phyloP scores from a whole-genome alignment of 352 stramenopile genomes.

The Phytophthora ramorum region DNA sequence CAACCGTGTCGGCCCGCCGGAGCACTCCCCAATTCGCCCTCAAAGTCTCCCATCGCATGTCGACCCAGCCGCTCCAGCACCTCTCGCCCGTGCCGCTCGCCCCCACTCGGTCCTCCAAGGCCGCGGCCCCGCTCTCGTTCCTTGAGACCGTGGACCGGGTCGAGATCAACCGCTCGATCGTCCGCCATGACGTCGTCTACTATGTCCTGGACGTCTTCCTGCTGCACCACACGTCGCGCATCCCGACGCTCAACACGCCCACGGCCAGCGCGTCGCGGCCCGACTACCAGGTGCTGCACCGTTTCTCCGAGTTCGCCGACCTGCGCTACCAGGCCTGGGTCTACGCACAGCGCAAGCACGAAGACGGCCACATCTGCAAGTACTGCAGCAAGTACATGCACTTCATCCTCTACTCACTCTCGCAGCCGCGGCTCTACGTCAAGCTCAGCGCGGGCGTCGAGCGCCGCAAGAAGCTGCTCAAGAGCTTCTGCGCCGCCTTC shows the following conservation, averaged over 20 bases:
- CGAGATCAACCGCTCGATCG: constrained; percentile 47
- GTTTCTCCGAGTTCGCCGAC: constrained; percentile 54
- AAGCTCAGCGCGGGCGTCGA: constrained; percentile 38
- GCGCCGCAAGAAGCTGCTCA: constrained; percentile 49
- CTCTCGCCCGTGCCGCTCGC: constrained; percentile 68
- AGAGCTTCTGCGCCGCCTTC: constrained; percentile 51
- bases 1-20: not conserved
- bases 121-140: constrained; percentile 38
- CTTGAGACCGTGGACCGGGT: constrained; percentile 51
- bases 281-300: constrained; percentile 54
- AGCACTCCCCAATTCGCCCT: constrained; percentile 19
- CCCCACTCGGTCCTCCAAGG: constrained; percentile 30
- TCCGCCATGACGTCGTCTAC: constrained; percentile 49
- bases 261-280: constrained; percentile 32
- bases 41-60: constrained; percentile 12
- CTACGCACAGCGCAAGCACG: constrained; percentile 50
- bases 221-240: constrained; percentile 57
- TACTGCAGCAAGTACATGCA: constrained; percentile 64
- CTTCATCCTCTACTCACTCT: constrained; percentile 56
- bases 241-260: constrained; percentile 55
- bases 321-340: constrained; percentile 50
- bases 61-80: constrained; percentile 59
- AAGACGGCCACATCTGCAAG: constrained; percentile 40
- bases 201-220: constrained; percentile 68
- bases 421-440: constrained; percentile 48